Evolutionary conservation across 2,329 filamentous ascomycete genomes (phyloP).

Genomic region (Fusarium metavorans): DNA sequence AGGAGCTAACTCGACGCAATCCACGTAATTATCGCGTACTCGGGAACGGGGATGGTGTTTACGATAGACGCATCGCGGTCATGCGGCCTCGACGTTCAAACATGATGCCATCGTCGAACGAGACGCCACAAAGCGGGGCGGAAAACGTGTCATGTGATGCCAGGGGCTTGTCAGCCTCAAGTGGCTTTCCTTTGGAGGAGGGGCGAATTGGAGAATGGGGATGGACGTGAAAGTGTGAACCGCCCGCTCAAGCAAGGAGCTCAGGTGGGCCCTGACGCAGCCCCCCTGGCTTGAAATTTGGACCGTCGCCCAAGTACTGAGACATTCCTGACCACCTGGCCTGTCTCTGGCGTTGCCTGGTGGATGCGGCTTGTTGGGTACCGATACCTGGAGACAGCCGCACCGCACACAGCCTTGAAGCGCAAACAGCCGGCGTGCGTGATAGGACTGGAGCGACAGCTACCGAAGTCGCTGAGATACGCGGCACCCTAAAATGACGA

Average conservation of each 20-base stretch:
- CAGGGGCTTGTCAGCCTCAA: conserved; percentile 23
- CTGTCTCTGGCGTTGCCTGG: conserved; percentile 4
- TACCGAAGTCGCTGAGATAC: conserved; percentile 16
- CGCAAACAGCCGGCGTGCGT: conserved; percentile 23
- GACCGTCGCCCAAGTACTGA: conserved; percentile 34
- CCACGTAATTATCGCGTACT: conserved; percentile 9
- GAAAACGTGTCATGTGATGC: conserved; percentile 40
- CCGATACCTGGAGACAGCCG: conserved; percentile 31
- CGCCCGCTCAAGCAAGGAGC: conserved; percentile 40
- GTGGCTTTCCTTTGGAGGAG: conserved; percentile 30
- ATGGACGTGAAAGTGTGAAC: conserved; percentile 11
- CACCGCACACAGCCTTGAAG: conserved; percentile 31
- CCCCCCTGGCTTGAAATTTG: conserved; percentile 32
- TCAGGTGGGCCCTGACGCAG: conserved; percentile 41
- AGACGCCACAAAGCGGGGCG: conserved; percentile 37
- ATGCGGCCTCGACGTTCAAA: conserved; percentile 14
- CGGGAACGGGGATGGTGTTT: conserved; percentile 7
- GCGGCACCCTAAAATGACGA: conserved; percentile 26
- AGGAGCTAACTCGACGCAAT: background rate
- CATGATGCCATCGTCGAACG: conserved; percentile 46
- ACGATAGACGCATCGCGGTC: conserved; percentile 14
- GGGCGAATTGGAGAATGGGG: background rate
- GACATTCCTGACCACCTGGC: conserved; percentile 31
- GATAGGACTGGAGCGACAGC: conserved; percentile 6
- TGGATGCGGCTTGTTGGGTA: conserved; percentile 22